Conservation (phyloP, 352 stramenopile species). For the Bremia lactucae region DNA sequence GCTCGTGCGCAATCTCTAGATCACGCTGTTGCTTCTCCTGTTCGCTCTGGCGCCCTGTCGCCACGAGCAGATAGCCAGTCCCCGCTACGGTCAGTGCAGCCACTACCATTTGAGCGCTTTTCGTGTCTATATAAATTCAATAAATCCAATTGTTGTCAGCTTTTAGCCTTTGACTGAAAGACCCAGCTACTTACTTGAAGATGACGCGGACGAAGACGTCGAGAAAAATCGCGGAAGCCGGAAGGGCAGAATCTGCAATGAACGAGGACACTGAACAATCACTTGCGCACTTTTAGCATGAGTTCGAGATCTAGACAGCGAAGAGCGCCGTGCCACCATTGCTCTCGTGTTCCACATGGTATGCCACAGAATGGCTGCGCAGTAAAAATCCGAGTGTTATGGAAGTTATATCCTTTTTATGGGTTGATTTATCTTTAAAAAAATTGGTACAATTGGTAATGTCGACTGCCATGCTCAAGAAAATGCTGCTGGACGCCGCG, state of each 20-base stretch:
- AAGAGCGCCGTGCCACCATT: slow-evolving; percentile 7
- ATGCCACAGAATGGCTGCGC: background rate
- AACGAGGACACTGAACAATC: background rate
- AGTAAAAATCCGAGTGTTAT: background rate
- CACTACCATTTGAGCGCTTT: slow-evolving; percentile 18
- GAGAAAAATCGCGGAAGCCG: slow-evolving; percentile 9
- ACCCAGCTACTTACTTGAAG: slow-evolving; percentile 13
- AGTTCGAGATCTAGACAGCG: background rate
- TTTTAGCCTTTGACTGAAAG: slow-evolving; percentile 1
- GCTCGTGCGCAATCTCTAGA: slow-evolving; percentile 49
- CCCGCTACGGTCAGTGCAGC: slow-evolving; percentile 25
- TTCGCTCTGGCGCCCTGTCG: slow-evolving; percentile 28
- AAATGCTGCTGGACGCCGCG: slow-evolving; percentile 72
- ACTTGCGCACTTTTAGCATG: background rate
- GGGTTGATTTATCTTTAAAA: background rate
- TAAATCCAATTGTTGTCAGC: background rate
- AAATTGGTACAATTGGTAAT: slow-evolving; percentile 25
- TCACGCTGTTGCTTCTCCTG: slow-evolving; percentile 50
- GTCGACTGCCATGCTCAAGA: slow-evolving; percentile 54
- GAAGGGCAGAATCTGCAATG: slow-evolving; percentile 6
- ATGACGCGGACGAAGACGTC: slow-evolving; percentile 7
- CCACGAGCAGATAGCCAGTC: slow-evolving; percentile 41
- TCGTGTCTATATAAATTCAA: slow-evolving; percentile 9
- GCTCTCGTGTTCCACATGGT: slow-evolving; percentile 21
- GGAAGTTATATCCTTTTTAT: background rate